Evolutionary conservation across 495 filamentous ascomycete species (phyloP).

Genomic region (Penicillium psychrofluorescens): DNA sequence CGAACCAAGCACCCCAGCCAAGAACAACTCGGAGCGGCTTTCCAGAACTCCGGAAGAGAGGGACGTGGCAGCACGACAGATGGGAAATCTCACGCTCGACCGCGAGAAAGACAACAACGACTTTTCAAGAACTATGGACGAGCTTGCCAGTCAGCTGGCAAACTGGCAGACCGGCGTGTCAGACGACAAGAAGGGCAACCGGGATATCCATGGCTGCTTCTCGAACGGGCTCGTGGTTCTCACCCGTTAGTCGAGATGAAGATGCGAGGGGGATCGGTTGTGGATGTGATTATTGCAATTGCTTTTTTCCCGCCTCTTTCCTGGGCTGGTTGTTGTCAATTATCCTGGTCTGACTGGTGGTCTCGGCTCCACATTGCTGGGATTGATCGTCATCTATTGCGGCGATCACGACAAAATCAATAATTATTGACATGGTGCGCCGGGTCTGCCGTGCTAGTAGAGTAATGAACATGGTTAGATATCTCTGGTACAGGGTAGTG

Average conservation of each 20-base stretch:
- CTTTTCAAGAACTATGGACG: not conserved
- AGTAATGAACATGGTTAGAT: no score
- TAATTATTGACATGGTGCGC: no score
- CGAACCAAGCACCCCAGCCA: no score
- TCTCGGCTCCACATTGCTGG: conserved; percentile 1
- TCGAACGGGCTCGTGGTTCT: not conserved
- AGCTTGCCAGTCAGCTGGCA: not conserved
- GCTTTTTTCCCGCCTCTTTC: not conserved
- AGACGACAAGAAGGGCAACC: no score
- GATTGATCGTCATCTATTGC: conserved; percentile 6
- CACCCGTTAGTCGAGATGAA: not conserved
- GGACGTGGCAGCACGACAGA: no score
- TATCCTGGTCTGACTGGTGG: not conserved
- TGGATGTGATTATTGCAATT: not conserved
- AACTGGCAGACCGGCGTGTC: not conserved
- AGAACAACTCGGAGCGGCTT: no score
- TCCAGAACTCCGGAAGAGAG: no score
- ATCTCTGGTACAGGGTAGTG: no score
- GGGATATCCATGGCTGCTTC: no score
- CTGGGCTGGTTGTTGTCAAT: conserved; percentile 3
- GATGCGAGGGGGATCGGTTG: not conserved
- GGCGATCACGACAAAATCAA: conserved; percentile 7
- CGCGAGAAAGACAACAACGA: not conserved
- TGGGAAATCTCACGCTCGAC: no score
- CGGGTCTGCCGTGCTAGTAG: no score